These are phyloP conservation scores for Fusarium burgessii DNA, from an alignment of 2,329 filamentous ascomycete species.

Conservation along the genomic window DNA sequence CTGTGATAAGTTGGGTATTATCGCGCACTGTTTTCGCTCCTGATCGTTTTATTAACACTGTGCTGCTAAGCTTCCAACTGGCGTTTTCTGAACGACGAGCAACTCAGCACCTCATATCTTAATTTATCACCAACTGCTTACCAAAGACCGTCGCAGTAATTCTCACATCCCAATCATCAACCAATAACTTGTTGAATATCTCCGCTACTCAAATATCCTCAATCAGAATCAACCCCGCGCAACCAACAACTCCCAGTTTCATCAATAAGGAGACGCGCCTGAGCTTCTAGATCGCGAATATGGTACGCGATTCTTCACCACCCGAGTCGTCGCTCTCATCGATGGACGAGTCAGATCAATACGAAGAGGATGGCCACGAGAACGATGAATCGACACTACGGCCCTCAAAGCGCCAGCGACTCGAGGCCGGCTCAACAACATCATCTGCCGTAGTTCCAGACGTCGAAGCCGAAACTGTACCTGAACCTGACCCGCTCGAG, in stretches of 20 bases:
- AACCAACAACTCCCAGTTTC: slow-evolving; percentile 5
- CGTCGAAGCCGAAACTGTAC: slow-evolving; percentile 59
- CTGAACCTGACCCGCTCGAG: slow-evolving; percentile 65
- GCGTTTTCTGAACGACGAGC: slow-evolving; percentile 40
- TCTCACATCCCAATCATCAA: slow-evolving; percentile 5
- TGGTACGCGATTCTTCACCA: slow-evolving; percentile 54
- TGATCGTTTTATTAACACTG: slow-evolving; percentile 34
- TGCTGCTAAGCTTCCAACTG: slow-evolving; percentile 42
- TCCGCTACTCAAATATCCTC: not conserved
- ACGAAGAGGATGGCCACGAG: slow-evolving; percentile 60
- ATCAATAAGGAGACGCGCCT: slow-evolving; percentile 40
- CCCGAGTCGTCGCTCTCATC: slow-evolving; percentile 63
- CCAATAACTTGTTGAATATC: not conserved
- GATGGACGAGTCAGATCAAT: slow-evolving; percentile 59
- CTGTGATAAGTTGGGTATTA: slow-evolving; percentile 24
- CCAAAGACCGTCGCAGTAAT: slow-evolving; percentile 6
- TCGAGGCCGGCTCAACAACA: slow-evolving; percentile 58
- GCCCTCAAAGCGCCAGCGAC: slow-evolving; percentile 62
- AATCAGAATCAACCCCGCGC: not conserved
- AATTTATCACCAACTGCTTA: slow-evolving; percentile 18
- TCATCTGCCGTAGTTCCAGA: slow-evolving; percentile 59
- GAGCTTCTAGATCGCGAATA: slow-evolving; percentile 44
- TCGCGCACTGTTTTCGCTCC: too few species aligned
- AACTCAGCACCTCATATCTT: slow-evolving; percentile 26
- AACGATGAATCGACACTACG: slow-evolving; percentile 56